Evolutionary conservation across 202 grass and related monocot species (phyloP), one percentile per base, ranked within the genome.

Genomic region (Schoenoplectus triqueter): DNA sequence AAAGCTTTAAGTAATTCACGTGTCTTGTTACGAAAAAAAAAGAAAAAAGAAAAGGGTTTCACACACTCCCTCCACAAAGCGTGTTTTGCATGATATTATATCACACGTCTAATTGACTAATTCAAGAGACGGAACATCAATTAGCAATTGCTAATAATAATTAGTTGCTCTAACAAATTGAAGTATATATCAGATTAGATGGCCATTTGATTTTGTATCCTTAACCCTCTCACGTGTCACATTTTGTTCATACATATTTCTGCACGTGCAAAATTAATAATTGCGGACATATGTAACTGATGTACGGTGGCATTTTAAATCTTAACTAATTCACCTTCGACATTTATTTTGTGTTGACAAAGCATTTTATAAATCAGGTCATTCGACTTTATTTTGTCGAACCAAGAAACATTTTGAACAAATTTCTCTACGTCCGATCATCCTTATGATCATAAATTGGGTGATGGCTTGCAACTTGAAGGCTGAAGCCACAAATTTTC

Each of bases 11-110:
- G 31, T 31, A 31, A 31, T 31, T 31, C 31, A 31, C 31, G 31
- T 31, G 31, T 31, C 31, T 31, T 31, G 31, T 31, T 31, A 31
- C 31, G 31, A 31, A 31, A 31, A 31, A 31, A 31, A 31, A 31
- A 31, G 31, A 31, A 31, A 59, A 19, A 62, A 17, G 1, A 6
- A 62, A 62, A 18, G 3, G 5, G 14, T 62, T 62, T 62, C 59
- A 62, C 59, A 47, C 45, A 62, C 59, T 62, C 59, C n/a, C n/a
- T 68, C 11, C 40, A 68, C 10, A 68, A 66, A 17, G 66, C 66
- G 39, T 68, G 66, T 68, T 44, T 44, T 67, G 22, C 9, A 67
- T 67, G 57, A n/a, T 17, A 31, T 31, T 7, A 61, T 18, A 17
- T 61, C 31, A 31, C 31, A 31, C 31, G 31, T 31, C 31, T 31